Conservation (phyloP, 2,329 filamentous ascomycete genomes). For the Lecanicillium sp. region DNA sequence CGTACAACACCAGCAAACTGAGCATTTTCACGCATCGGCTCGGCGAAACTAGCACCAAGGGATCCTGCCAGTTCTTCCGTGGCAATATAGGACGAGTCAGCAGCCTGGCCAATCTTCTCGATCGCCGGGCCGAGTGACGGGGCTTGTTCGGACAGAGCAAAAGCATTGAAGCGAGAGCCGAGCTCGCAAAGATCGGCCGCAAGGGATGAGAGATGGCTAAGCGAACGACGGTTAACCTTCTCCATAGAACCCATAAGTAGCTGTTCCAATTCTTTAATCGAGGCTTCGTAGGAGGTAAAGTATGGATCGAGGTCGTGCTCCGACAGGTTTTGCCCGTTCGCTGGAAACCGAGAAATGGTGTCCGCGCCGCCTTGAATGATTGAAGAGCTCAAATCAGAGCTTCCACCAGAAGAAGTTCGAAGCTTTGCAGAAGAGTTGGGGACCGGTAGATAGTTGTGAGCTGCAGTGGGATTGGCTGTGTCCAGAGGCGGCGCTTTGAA, state of each 20-base stretch:
- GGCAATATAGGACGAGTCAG: slow-evolving; percentile 91
- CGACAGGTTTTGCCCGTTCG: slow-evolving; percentile 63
- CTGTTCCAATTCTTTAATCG: slow-evolving; percentile 83
- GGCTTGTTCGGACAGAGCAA: slow-evolving; percentile 88
- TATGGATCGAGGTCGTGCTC: slow-evolving; percentile 94
- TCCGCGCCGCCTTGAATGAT: slow-evolving; percentile 40
- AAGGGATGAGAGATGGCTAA: slow-evolving; percentile 76
- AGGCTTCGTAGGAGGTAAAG: slow-evolving; percentile 86
- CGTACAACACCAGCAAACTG: slow-evolving; percentile 95
- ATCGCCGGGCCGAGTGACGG: slow-evolving; percentile 85
- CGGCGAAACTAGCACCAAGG: slow-evolving; percentile 88
- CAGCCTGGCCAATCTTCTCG: slow-evolving; percentile 87
- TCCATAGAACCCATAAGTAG: slow-evolving; percentile 90
- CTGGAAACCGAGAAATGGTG: slow-evolving; percentile 72
- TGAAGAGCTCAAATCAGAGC: slow-evolving; percentile 25
- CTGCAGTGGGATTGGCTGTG: slow-evolving; percentile 82
- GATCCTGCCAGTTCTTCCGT: slow-evolving; percentile 84
- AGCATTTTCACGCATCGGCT: slow-evolving; percentile 95
- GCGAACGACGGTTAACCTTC: slow-evolving; percentile 84
- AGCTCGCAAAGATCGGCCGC: slow-evolving; percentile 86
- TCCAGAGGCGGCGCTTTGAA: slow-evolving; percentile 93
- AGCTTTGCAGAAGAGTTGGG: slow-evolving; percentile 82
- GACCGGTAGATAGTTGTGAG: slow-evolving; percentile 79
- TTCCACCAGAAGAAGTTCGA: slow-evolving; percentile 43
- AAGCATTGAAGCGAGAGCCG: slow-evolving; percentile 93